Evolutionary conservation across 192 early-diverging fungal species (phyloP).

Genomic region (Umbelopsis isabellina): DNA sequence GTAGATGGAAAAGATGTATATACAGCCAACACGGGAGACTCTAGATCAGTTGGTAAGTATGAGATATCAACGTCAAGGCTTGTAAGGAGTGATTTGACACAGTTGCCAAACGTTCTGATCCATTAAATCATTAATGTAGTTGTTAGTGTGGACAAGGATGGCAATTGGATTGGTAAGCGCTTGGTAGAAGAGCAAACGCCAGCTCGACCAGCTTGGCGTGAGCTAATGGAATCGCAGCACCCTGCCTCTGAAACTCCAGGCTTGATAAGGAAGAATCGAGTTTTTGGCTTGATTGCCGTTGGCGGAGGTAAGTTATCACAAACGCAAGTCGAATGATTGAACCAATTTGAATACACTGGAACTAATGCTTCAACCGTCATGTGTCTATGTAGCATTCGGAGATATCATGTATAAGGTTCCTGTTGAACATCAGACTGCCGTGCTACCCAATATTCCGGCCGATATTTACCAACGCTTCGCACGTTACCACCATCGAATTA

Average conservation of each 20-base stretch:
- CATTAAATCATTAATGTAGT: constrained; percentile 58
- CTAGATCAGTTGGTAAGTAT: constrained; percentile 51
- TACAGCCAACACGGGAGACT: constrained; percentile 58
- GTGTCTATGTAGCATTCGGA: constrained; percentile 75
- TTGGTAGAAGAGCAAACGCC: constrained; percentile 63
- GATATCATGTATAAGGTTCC: constrained; percentile 58
- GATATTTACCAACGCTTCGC: constrained; percentile 40
- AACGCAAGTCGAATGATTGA: background rate
- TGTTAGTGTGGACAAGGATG: constrained; percentile 77
- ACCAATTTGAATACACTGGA: constrained; percentile 30
- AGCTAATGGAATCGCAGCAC: constrained; percentile 45
- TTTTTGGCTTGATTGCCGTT: constrained; percentile 35
- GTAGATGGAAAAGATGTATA: constrained; percentile 53
- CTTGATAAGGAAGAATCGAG: constrained; percentile 24
- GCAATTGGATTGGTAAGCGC: constrained; percentile 55
- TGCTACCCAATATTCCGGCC: constrained; percentile 46
- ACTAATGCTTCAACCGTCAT: constrained; percentile 46
- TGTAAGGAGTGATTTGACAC: too few relatives aligned
- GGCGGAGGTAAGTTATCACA: constrained; percentile 34
- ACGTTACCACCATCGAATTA: constrained; percentile 41
- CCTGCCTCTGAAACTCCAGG: constrained; percentile 24
- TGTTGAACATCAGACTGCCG: constrained; percentile 51
- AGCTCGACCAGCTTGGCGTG: constrained; percentile 38
- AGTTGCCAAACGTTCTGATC: constrained; percentile 41
- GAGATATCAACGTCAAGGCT: background rate